phyloP scores from a whole-genome alignment of 1,139 yeast species.

The Nadsonia commutata region DNA sequence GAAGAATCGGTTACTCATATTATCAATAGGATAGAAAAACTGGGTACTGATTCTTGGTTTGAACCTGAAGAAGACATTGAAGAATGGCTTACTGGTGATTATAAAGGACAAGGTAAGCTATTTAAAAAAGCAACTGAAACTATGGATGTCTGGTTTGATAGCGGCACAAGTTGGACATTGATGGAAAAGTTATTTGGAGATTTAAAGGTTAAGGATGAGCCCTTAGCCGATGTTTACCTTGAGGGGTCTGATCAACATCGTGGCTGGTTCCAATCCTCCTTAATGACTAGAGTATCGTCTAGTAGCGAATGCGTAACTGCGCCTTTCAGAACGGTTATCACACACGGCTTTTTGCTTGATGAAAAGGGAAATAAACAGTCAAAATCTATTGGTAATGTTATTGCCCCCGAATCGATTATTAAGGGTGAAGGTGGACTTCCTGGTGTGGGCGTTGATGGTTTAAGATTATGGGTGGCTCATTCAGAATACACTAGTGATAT shows the following conservation, averaged over 20 bases:
- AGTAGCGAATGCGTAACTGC: constrained; percentile 25
- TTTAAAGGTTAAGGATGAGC: constrained; percentile 18
- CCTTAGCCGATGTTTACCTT: constrained; percentile 60
- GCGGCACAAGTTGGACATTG: constrained; percentile 86
- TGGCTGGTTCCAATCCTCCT: constrained; percentile 96
- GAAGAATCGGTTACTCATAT: constrained; percentile 38
- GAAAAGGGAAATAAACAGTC: constrained; percentile 85
- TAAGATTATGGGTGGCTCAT: constrained; percentile 83
- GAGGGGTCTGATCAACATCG: constrained; percentile 98
- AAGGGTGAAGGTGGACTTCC: constrained; percentile 48
- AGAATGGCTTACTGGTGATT: constrained; percentile 56
- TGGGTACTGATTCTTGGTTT: constrained; percentile 76
- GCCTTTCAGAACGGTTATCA: constrained; percentile 63
- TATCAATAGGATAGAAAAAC: constrained; percentile 35
- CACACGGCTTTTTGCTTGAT: constrained; percentile 90
- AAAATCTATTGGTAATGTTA: constrained; percentile 74
- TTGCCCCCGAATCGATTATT: constrained; percentile 53
- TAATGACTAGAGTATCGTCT: constrained; percentile 58
- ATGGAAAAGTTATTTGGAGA: constrained; percentile 27
- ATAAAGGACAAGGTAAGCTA: constrained; percentile 22
- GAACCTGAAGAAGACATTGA: constrained; percentile 33
- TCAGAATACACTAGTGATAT: constrained; percentile 77
- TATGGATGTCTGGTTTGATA: constrained; percentile 98
- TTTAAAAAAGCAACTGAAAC: constrained; percentile 69
- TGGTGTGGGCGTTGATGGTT: constrained; percentile 79